Base-by-base conservation (phyloP, 2,329 filamentous ascomycete genomes). In the Emericellopsis cladophorae region DNA sequence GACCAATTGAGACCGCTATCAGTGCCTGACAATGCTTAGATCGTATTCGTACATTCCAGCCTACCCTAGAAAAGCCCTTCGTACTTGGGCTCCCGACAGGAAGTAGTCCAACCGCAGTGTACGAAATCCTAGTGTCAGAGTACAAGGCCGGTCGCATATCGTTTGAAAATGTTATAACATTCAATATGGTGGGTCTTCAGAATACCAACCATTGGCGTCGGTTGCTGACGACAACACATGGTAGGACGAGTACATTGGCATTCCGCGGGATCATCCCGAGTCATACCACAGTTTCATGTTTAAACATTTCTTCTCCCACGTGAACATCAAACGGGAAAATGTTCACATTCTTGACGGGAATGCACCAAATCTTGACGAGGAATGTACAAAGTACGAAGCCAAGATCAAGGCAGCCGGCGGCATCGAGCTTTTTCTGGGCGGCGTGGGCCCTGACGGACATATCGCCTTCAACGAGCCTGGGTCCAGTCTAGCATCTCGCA, bases 201-300 rank as follows among this genome's bases (percentile, higher is more conserved):
- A 32, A 32, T 3, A 32, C 3, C 6, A 15, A 6, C 15, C 6
- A 32, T 21, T 5, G 18, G 3, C 18, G 4, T 21, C 5, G 5
- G 5, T 4, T 21, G 18, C 18, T 21, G 31, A 32, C 15, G 15
- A 4, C 31, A 15, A 32, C 15, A n/a, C n/a, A n/a, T n/a, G n/a
- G n/a, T 15, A 32, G 31, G 86, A 93, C 62, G 86, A 93, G 64
- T 93, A 92, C 54, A 84, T 92, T 49, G 84, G 82, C 43, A 74
- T 93, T 46, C 81, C 85, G 29, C 78, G 84, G 52, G 84, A 89
- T 51, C 84, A 93, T 57, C 79, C 84, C 10, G 80, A 92, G 59
- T 86, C 81, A 53, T 93, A 93, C 63, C 86, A 93, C 66, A 84
- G 80, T 48, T 93, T 92, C 68, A 92, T 93, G 86, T 93, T 88